Conservation (phyloP, 371 early-diverging fungal species). For the Apophysomyces variabilis region DNA sequence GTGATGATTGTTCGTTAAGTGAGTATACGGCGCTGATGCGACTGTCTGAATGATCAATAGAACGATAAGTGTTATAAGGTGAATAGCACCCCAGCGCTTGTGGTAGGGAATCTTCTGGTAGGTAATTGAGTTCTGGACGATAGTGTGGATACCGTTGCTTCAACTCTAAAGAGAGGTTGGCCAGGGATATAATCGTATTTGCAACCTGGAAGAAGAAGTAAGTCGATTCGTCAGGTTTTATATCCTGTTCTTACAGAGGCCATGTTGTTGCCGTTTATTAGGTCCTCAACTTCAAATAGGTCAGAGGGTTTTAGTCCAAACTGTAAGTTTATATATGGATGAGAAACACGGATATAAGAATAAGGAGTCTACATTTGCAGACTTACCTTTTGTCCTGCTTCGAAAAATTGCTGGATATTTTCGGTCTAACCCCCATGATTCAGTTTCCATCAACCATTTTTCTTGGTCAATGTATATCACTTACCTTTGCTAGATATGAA, state of each 20-base stretch:
- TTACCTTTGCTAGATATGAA: slow-evolving; percentile 16
- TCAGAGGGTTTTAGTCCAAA: slow-evolving; percentile 30
- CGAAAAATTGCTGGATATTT: slow-evolving; percentile 30
- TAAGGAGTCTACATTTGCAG: slow-evolving; percentile 1
- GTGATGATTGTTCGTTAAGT: background rate
- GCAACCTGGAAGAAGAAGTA: slow-evolving; percentile 12
- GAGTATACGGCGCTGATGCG: background rate
- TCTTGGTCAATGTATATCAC: background rate
- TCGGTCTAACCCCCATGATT: slow-evolving; percentile 22
- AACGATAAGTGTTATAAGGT: background rate
- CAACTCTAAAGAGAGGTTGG: slow-evolving; percentile 2
- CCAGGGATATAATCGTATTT: slow-evolving; percentile 13
- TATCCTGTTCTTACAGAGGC: slow-evolving; percentile 25
- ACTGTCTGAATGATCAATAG: background rate
- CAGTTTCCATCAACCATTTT: background rate
- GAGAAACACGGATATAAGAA: slow-evolving; percentile 9
- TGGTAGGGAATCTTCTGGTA: background rate
- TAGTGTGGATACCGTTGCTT: background rate
- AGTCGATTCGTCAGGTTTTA: background rate
- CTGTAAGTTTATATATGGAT: slow-evolving; percentile 20
- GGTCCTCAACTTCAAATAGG: slow-evolving; percentile 33
- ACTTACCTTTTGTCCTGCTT: slow-evolving; percentile 31
- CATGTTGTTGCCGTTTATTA: slow-evolving; percentile 37
- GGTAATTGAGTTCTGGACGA: background rate
- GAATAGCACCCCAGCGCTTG: slow-evolving; percentile 1